Base-by-base conservation (phyloP, 441 rosid genomes). In the Melastoma candidum region DNA sequence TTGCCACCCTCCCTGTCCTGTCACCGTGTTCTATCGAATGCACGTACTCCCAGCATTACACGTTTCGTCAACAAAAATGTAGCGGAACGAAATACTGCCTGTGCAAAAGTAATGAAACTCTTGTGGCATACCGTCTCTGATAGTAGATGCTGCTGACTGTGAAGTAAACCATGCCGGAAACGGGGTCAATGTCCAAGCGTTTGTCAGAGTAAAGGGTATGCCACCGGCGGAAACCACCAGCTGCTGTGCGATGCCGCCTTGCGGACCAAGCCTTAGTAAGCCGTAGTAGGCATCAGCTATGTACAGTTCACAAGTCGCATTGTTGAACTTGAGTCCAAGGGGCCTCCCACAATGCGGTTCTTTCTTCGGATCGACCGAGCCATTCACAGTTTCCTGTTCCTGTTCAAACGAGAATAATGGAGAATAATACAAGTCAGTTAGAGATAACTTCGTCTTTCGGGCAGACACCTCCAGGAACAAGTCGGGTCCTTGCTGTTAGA, bases 251-350 rank as follows among this genome's bases (percentile, higher is more conserved):
- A 53, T 61, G 2, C 79, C 80, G 0, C 79, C 80, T 1, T 46
- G 3, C 5, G 69, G 72, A 9, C 80, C 80, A 2, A 74, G 80
- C 3, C 48, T 64, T 2, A 77, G 41, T 0, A 72, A 66, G 11
- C 85, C 82, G 25, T 62, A 73, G 51, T 71, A 77, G 26, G 82
- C 85, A 29, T 77, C 85, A 0, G 83, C 82, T 0, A 77, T 57
- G 56, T 68, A 80, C 45, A 80, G 73, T 8, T 77, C 74, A 17
- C 81, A 73, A 0, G 75, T 73, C 47, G 12, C 22, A 0, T 44
- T 17, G 61, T 61, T 57, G 54, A 80, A 75, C 53, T 73, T 71
- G 1, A 80, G 63, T 14, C 83, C 79, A n/a, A 80, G 46, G 4
- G 77, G 76, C 55, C 85, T 73, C 25, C 83, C 85, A 13, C 85